Percentiles rank a stretch among this genome's conserved stretches.
Evolutionary conservation across 2,329 filamentous ascomycete genomes (phyloP).

Genomic region (Epichloe uncinata): DNA sequence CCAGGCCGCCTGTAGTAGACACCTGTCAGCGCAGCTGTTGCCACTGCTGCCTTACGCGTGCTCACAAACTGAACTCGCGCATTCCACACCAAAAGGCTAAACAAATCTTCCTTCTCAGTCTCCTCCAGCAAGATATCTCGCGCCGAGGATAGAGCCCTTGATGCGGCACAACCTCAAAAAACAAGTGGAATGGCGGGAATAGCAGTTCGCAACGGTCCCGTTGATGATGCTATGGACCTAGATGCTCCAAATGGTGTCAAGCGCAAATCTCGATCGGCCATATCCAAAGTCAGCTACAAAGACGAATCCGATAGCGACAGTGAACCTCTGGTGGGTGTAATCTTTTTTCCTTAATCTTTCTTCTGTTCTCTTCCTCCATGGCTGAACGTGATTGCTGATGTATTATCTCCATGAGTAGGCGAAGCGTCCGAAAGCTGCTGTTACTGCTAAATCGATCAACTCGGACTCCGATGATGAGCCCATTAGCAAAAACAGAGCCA

Average conservation of each 20-base stretch:
- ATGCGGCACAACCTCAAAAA: slow-evolving; percentile 36
- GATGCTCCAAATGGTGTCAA: slow-evolving; percentile 51
- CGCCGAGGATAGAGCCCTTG: slow-evolving; percentile 53
- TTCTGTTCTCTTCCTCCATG: neutral
- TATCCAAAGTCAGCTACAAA: slow-evolving; percentile 63
- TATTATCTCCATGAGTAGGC: slow-evolving; percentile 38
- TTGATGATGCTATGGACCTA: slow-evolving; percentile 53
- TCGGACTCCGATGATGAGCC: slow-evolving; percentile 65
- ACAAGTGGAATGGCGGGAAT: slow-evolving; percentile 40
- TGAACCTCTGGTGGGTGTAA: slow-evolving; percentile 60
- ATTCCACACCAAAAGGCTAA: slow-evolving; percentile 11
- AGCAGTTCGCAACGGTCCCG: slow-evolving; percentile 66
- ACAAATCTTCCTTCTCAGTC: slow-evolving; percentile 21
- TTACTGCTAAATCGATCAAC: slow-evolving; percentile 40
- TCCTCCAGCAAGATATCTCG: slow-evolving; percentile 48
- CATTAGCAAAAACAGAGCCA: slow-evolving; percentile 35
- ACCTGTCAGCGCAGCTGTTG: neutral
- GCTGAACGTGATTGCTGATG: slow-evolving; percentile 1
- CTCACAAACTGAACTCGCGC: neutral
- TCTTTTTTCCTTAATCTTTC: neutral
- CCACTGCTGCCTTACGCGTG: neutral
- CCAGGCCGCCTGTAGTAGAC: neutral
- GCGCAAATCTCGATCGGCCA: slow-evolving; percentile 48
- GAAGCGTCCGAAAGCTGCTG: slow-evolving; percentile 63
- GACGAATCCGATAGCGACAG: slow-evolving; percentile 57